Evolutionary conservation across 2,329 filamentous ascomycete species (phyloP).

Genomic region (Monilinia fructicola): DNA sequence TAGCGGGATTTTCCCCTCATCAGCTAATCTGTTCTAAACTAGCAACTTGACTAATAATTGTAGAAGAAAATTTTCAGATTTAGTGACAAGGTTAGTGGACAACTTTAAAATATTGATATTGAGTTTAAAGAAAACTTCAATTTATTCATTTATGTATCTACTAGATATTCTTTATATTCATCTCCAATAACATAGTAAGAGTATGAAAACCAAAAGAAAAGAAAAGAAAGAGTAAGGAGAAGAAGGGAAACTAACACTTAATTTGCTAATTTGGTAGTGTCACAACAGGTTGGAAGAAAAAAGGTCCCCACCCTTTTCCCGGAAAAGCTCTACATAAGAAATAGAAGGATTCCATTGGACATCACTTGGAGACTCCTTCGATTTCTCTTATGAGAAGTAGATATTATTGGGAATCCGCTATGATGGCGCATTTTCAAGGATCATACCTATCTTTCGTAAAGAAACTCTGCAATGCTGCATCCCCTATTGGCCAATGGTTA

Average conservation of each 20-base stretch:
- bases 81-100: neutral
- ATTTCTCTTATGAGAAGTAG: neutral
- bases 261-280: constrained; percentile 10
- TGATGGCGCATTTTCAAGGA: constrained; percentile 15
- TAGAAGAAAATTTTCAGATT: constrained; percentile 5
- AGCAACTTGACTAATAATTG: neutral
- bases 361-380: neutral
- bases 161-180: neutral
- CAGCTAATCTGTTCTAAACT: neutral
- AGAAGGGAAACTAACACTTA: neutral
- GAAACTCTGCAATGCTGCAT: neutral
- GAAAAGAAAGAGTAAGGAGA: neutral
- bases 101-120: neutral
- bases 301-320: constrained; percentile 3
- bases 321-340: neutral
- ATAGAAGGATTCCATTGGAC: neutral
- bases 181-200: no score
- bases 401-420: constrained; percentile 2
- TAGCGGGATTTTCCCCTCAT: neutral
- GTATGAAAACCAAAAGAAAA: no score
- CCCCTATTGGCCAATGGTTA: constrained; percentile 12
- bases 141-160: neutral
- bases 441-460: constrained; percentile 3
- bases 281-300: constrained; percentile 19
- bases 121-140: neutral